Conservation (phyloP, 805 yeast genomes). For the Yarrowia osloensis region DNA sequence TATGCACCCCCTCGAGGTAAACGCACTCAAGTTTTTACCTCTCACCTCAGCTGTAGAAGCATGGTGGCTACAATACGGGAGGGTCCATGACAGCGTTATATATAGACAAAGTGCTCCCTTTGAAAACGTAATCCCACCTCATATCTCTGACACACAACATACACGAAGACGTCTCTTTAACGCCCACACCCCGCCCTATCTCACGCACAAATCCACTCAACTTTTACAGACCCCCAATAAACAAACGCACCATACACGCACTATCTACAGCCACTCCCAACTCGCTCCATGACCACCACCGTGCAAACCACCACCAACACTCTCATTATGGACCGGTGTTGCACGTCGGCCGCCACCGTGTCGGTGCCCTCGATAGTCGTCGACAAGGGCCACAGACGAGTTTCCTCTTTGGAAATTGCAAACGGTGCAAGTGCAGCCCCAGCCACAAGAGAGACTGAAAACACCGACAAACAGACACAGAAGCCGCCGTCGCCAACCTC, state of each 20-base stretch:
- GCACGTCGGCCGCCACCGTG: slow-evolving; percentile 6
- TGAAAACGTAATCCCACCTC: neutral
- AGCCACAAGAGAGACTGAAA: neutral
- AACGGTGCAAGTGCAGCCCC: neutral
- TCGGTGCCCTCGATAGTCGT: slow-evolving; percentile 19
- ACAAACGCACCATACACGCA: neutral
- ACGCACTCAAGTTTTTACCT: slow-evolving; percentile 9
- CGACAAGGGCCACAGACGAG: slow-evolving; percentile 22
- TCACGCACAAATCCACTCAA: neutral
- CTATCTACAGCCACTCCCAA: slow-evolving; percentile 5
- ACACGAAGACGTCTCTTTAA: neutral
- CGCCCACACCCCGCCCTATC: neutral
- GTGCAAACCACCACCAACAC: slow-evolving; percentile 22
- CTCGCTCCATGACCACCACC: neutral
- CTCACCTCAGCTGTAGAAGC: slow-evolving; percentile 1
- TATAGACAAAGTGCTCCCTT: slow-evolving; percentile 7
- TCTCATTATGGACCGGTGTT: slow-evolving; percentile 11
- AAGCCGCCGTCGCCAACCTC: neutral
- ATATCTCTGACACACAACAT: neutral
- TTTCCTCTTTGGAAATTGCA: neutral
- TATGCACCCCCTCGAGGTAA: slow-evolving; percentile 12
- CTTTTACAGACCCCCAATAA: neutral
- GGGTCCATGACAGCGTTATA: slow-evolving; percentile 2
- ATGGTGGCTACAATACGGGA: neutral
- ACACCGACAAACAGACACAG: neutral